Percentiles rank a stretch among this genome's conserved stretches.
These are phyloP conservation scores for Ascosphaera apis DNA, from an alignment of 2,329 filamentous ascomycete genomes.

Conservation along the genomic window DNA sequence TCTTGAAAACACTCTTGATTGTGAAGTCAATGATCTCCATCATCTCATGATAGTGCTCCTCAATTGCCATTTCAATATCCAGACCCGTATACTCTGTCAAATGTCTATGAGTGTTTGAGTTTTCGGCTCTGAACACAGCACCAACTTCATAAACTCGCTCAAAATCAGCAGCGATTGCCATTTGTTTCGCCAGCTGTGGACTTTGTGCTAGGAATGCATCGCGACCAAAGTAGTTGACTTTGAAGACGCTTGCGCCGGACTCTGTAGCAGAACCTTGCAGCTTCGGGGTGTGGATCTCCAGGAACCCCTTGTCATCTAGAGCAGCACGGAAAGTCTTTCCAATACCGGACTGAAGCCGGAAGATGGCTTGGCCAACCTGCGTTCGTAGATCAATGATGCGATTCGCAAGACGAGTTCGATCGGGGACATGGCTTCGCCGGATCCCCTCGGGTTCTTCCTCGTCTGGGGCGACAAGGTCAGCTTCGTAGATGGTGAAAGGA, in stretches of 20 bases:
- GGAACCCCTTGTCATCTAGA: slow-evolving; percentile 54
- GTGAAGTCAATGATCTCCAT: slow-evolving; percentile 54
- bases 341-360: slow-evolving; percentile 63
- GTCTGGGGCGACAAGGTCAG: slow-evolving; percentile 36
- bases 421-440: slow-evolving; percentile 38
- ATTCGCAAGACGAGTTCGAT: slow-evolving; percentile 52
- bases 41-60: slow-evolving; percentile 74
- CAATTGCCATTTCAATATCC: slow-evolving; percentile 80
- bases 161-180: slow-evolving; percentile 76
- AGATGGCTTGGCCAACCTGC: slow-evolving; percentile 67
- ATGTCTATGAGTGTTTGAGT: slow-evolving; percentile 86
- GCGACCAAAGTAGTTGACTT: slow-evolving; percentile 74
- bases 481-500: slow-evolving; percentile 48
- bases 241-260: slow-evolving; percentile 76
- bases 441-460: slow-evolving; percentile 32
- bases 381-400: slow-evolving; percentile 68
- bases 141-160: slow-evolving; percentile 75
- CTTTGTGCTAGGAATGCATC: slow-evolving; percentile 77
- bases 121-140: slow-evolving; percentile 79
- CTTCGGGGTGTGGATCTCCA: slow-evolving; percentile 88
- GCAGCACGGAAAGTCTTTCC: slow-evolving; percentile 57
- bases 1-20: slow-evolving; percentile 57
- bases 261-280: slow-evolving; percentile 76
- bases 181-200: slow-evolving; percentile 80
- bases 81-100: slow-evolving; percentile 86